phyloP scores from a whole-genome alignment of 2,329 filamentous ascomycete genomes.

The Thielaviopsis cerberus region DNA sequence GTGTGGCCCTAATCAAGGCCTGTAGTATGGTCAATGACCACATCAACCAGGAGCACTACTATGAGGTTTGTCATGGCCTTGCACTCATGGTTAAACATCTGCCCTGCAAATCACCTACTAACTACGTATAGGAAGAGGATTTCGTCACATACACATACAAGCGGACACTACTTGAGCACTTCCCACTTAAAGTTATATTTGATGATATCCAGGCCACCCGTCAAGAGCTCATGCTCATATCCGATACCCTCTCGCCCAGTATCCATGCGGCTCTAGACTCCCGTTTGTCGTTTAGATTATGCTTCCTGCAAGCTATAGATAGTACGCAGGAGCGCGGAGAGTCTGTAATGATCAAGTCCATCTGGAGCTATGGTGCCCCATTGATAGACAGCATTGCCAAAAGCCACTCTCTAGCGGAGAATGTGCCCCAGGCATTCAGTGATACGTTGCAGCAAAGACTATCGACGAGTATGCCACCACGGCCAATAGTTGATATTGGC shows the following conservation, averaged over 20 bases:
- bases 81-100: background rate
- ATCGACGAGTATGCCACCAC: constrained; percentile 81
- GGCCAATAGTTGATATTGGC: constrained; percentile 64
- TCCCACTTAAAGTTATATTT: constrained; percentile 39
- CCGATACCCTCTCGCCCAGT: constrained; percentile 20
- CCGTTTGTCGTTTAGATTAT: constrained; percentile 47
- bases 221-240: constrained; percentile 27
- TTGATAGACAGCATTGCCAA: background rate
- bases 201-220: constrained; percentile 35
- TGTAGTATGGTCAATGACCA: constrained; percentile 62
- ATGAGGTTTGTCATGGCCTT: constrained; percentile 45
- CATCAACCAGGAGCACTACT: constrained; percentile 71
- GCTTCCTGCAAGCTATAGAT: constrained; percentile 39
- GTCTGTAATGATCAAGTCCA: constrained; percentile 28
- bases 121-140: constrained; percentile 58
- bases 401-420: constrained; percentile 30
- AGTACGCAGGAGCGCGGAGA: constrained; percentile 27
- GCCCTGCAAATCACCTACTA: background rate
- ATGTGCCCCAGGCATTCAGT: constrained; percentile 67
- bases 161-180: constrained; percentile 49
- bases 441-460: constrained; percentile 78
- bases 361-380: constrained; percentile 23
- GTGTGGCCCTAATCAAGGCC: constrained; percentile 63
- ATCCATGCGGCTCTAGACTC: constrained; percentile 37
- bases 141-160: constrained; percentile 87